A percentile compares a stretch with the other conserved stretches of the same genome.
Conservation (phyloP, 2,329 filamentous ascomycete species). For the Aspergillus tanneri region DNA sequence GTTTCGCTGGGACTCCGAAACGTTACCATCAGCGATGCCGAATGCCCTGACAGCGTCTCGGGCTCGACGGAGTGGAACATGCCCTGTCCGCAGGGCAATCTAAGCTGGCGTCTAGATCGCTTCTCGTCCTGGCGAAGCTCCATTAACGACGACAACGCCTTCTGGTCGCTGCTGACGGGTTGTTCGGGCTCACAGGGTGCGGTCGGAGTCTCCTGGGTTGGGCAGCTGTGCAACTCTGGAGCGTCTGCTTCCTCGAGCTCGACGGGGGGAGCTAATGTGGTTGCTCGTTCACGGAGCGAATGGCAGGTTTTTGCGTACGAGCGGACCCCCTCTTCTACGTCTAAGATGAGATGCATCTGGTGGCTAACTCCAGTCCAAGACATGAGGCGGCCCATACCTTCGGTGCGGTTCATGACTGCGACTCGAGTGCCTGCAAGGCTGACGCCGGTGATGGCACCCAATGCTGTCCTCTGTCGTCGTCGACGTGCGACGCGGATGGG, state of each 20-base stretch:
- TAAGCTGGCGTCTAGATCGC: constrained; percentile 51
- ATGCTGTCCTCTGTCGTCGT: constrained; percentile 72
- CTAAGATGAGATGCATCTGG: neutral
- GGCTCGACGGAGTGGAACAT: constrained; percentile 40
- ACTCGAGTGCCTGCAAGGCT: constrained; percentile 56
- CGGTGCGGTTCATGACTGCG: constrained; percentile 63
- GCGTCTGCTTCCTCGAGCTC: constrained; percentile 16
- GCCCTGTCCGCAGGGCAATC: constrained; percentile 15
- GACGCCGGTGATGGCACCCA: constrained; percentile 53
- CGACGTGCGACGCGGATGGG: constrained; percentile 67
- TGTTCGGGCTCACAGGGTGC: constrained; percentile 72
- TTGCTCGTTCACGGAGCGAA: constrained; percentile 75
- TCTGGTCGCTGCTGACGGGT: constrained; percentile 82
- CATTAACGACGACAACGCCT: constrained; percentile 75
- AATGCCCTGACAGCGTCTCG: constrained; percentile 68
- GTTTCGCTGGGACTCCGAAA: constrained; percentile 84
- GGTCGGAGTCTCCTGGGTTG: constrained; percentile 78
- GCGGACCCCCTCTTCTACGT: neutral
- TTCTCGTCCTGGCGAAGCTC: constrained; percentile 83
- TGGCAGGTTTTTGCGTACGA: constrained; percentile 81
- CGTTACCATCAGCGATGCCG: constrained; percentile 68
- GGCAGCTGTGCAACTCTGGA: constrained; percentile 65
- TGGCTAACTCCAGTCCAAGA: no score
- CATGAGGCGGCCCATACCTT: constrained; percentile 92
- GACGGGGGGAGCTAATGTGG: constrained; percentile 65